phyloP scores from a whole-genome alignment of 169 alveolate species.

The Plasmodium relictum region DNA sequence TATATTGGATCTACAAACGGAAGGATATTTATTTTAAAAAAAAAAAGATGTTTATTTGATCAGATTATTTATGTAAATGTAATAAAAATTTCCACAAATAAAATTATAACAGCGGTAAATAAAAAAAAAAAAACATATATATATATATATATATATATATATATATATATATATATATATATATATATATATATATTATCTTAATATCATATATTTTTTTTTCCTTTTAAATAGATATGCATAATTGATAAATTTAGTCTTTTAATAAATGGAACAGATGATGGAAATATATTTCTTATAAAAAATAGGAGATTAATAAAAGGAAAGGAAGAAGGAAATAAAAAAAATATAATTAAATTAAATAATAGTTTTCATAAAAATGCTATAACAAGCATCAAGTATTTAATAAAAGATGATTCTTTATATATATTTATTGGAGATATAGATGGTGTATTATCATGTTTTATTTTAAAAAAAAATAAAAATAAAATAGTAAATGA shows the following conservation, averaged over 20 bases:
- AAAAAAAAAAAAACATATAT: not conserved
- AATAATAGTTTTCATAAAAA: conserved; percentile 17
- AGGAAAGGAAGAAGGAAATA: conserved; percentile 10
- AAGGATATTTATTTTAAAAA: conserved; percentile 59
- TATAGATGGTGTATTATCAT: conserved; percentile 50
- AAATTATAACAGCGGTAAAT: conserved; percentile 49
- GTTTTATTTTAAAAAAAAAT: conserved; percentile 20
- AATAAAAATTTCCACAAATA: conserved; percentile 6
- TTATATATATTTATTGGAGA: conserved; percentile 66
- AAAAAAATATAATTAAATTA: conserved; percentile 11
- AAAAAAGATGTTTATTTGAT: conserved; percentile 18
- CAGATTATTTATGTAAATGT: conserved; percentile 10
- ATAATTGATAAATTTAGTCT: conserved; percentile 10
- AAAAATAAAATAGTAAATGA: conserved; percentile 6
- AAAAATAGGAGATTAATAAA: not conserved
- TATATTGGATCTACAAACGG: conserved; percentile 65
- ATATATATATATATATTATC: not conserved
- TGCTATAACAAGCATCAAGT: conserved; percentile 50
- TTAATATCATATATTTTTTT: not conserved
- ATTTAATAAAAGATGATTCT: conserved; percentile 13
- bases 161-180: not conserved
- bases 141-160: not conserved
- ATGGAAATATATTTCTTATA: conserved; percentile 33
- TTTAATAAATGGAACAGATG: conserved; percentile 44
- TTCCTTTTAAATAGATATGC: conserved; percentile 22